phyloP scores from a whole-genome alignment of 192 early-diverging fungal species.

The Coemansia sp. region DNA sequence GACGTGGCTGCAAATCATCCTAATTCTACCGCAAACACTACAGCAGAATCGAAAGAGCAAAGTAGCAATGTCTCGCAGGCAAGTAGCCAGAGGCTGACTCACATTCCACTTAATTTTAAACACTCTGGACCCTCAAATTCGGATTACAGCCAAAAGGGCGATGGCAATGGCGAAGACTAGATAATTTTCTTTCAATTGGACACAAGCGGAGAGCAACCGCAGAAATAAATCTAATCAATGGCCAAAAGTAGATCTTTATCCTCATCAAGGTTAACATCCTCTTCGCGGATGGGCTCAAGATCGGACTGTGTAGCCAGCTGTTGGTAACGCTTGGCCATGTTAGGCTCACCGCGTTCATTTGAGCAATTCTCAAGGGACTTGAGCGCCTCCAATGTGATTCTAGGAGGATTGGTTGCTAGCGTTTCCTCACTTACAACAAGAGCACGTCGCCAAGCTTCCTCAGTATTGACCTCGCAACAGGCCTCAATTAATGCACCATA shows the following conservation, averaged over 20 bases:
- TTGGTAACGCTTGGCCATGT: slow-evolving; percentile 47
- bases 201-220: too few relatives aligned
- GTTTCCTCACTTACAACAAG: slow-evolving; percentile 38
- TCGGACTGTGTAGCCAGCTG: slow-evolving; percentile 8
- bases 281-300: slow-evolving; percentile 8
- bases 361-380: slow-evolving; percentile 27
- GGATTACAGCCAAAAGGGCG: too few relatives aligned
- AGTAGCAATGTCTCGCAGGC: too few relatives aligned
- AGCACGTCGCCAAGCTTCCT: slow-evolving; percentile 46
- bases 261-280: slow-evolving; percentile 14
- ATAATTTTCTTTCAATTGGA: neutral
- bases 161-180: too few relatives aligned
- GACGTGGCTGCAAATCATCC: neutral
- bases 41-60: too few relatives aligned
- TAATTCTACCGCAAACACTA: too few relatives aligned
- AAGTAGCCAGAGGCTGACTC: neutral
- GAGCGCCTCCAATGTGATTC: slow-evolving; percentile 38
- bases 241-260: slow-evolving; percentile 11
- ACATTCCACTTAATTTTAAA: slow-evolving; percentile 19
- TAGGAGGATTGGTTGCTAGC: slow-evolving; percentile 14
- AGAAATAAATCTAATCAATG: too few relatives aligned
- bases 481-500: slow-evolving; percentile 51
- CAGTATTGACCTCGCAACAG: slow-evolving; percentile 28
- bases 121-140: too few relatives aligned
- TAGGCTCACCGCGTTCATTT: slow-evolving; percentile 15